phyloP scores from a whole-genome alignment of 1,284 basidiomycete species.

The Pisolithus thermaeus region DNA sequence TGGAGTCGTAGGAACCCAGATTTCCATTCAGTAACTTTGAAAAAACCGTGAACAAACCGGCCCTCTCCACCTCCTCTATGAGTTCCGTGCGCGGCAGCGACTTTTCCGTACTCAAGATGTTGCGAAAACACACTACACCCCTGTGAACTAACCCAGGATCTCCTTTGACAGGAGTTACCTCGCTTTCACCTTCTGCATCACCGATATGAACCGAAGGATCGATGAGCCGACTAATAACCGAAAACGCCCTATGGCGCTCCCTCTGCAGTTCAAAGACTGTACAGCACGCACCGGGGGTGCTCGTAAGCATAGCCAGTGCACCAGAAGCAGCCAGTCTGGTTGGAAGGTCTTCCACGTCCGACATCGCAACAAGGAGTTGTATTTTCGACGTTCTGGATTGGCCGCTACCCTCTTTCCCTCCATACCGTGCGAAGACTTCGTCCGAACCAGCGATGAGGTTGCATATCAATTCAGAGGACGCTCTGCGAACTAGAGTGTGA shows the following conservation, averaged over 20 bases:
- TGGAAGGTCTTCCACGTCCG: conserved; percentile 75
- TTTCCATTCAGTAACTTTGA: conserved; percentile 40
- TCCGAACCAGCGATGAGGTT: conserved; percentile 83
- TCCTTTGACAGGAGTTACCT: conserved; percentile 22
- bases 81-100: conserved; percentile 35
- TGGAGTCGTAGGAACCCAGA: conserved; percentile 24
- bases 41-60: conserved; percentile 47
- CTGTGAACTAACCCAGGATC: conserved; percentile 70
- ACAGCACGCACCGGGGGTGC: conserved; percentile 55
- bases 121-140: conserved; percentile 64
- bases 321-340: conserved; percentile 85
- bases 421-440: conserved; percentile 66
- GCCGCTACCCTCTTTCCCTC: conserved; percentile 32
- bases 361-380: conserved; percentile 78
- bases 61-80: conserved; percentile 42
- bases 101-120: conserved; percentile 50
- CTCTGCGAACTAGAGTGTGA: conserved; percentile 76
- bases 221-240: conserved; percentile 59
- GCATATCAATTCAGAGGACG: conserved; percentile 89
- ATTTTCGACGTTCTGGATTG: conserved; percentile 54
- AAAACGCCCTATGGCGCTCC: conserved; percentile 54
- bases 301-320: conserved; percentile 74
- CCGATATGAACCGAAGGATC: conserved; percentile 40
- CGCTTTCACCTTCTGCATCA: conserved; percentile 27
- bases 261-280: conserved; percentile 57